A percentile compares a stretch with the other conserved stretches of the same genome.
Evolutionary conservation across 352 stramenopile species (phyloP).

Genomic region (Phytophthora capsici): DNA sequence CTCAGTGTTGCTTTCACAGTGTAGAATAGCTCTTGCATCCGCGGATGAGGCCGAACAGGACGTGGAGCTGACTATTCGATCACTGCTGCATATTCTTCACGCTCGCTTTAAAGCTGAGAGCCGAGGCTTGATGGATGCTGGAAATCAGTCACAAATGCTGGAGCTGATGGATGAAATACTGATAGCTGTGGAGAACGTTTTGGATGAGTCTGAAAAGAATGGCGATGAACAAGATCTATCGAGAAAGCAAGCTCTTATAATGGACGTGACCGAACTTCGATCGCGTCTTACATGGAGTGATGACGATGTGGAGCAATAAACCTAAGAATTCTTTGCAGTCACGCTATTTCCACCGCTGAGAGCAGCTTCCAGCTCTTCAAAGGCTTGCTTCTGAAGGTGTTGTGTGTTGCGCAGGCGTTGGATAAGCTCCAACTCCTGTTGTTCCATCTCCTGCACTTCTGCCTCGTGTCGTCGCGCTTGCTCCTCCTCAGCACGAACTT

Average conservation of each 20-base stretch:
- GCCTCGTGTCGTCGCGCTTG: slow-evolving; percentile 59
- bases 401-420: slow-evolving; percentile 84
- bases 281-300: slow-evolving; percentile 34
- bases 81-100: slow-evolving; percentile 24
- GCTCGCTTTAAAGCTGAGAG: slow-evolving; percentile 22
- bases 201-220: not conserved
- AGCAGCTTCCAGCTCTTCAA: slow-evolving; percentile 83
- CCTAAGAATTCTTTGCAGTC: slow-evolving; percentile 15
- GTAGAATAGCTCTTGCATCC: slow-evolving; percentile 36
- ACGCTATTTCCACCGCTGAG: slow-evolving; percentile 48
- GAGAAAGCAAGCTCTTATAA: slow-evolving; percentile 38
- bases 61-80: slow-evolving; percentile 3
- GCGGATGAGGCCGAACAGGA: too few species aligned
- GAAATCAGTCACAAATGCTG: slow-evolving; percentile 25
- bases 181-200: slow-evolving; percentile 8
- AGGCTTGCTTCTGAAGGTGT: slow-evolving; percentile 85
- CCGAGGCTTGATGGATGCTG: slow-evolving; percentile 21
- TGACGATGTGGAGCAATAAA: slow-evolving; percentile 5
- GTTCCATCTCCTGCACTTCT: slow-evolving; percentile 86
- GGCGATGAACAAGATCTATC: slow-evolving; percentile 11
- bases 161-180: slow-evolving; percentile 29
- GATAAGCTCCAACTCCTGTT: slow-evolving; percentile 81
- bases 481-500: slow-evolving; percentile 71
- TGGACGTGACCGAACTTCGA: slow-evolving; percentile 23
- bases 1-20: slow-evolving; percentile 55